Evolutionary conservation across 768 basidiomycete species (phyloP), one percentile per base, ranked within the genome.

Genomic region (Sistotremastrum niveocremeum): DNA sequence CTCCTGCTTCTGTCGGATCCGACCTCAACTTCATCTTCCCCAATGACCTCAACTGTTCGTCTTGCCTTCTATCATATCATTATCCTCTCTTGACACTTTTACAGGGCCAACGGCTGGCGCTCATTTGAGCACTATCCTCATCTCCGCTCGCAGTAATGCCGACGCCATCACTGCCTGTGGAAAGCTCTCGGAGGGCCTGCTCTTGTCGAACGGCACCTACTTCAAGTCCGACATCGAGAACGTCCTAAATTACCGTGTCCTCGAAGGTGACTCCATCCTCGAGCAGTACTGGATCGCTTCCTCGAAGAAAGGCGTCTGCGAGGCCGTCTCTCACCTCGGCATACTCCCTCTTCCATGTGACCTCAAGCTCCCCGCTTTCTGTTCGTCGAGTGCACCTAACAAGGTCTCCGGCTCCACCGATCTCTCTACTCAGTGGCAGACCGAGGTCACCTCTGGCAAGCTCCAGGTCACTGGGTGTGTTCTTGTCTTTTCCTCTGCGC

Each of bases 21-120:
- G 20, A 20, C 5, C 57, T 64, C 32, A 57, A 55, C 2, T 51
- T 65, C 33, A 51, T 62, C 7, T 59, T 60, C 47, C 63, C 63
- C 54, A 63, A 62, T 41, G 58, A 63, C 36, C 56, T 65, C 8
- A 57, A 63, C 48, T 62, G 61, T 60, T 28, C 37, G 48, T 32
- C 11, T 11, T 32, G 28, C 35, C 11, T 11, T 6, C 37, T 11
- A 6, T 30, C 6, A 10, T 7, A 28, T 8, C 11, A 37, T 6
- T 34, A 7, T 12, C 36, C 11, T 11, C 6, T 11, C 34, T 2
- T 11, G 11, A 33, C 11, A 39, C 9, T 31, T 42, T 8, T 7
- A 33, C 41, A 47, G 46, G 46, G 46, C 35, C 46, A 6, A 48
- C 11, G 59, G 52, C 45, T 7, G 46, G 37, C 5, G 46, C 46